Evolutionary conservation across 331 rosid species (phyloP), one percentile per base, ranked within the genome.

Genomic region (Pyracantha coccinea): DNA sequence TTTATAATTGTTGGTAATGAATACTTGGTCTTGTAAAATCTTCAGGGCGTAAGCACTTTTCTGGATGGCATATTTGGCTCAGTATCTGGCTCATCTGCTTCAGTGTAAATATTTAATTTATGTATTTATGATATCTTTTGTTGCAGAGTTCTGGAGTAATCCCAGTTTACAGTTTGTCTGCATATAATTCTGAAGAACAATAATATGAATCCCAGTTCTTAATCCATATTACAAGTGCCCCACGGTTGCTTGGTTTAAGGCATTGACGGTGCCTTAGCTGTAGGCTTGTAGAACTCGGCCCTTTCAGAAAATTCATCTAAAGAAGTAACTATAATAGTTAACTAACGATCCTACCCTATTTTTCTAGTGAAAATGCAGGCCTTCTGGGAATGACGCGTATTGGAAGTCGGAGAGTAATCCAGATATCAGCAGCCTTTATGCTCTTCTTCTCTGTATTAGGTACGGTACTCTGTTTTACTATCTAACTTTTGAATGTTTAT

Each of bases 361-460:
- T 76, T 69, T 75, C 31, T 54, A 94, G 99, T 68, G 95, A 92
- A 87, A 94, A 90, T 86, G 99, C 93, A 70, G 99, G 97, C 68
- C 91, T 94, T 25, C 79, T 88, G 84, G 96, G 93, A 62, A 82
- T 94, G 78, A 94, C 97, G 12, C 79, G 84, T 20, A 77, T 90
- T 75, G 97, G 97, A 83, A 94, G 99, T 27, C 86, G 99, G 54
- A 84, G 85, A 81, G 97, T 91, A 75, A 6, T 90, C 77, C 93
- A 92, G 83, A 84, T 92, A 67, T 62, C 99, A 44, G 97, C 97
- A 0, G 93, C 38, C 25, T 92, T 94, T 78, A 94, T 94, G 99
- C 8, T 94, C 54, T 88, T 92, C 91, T 94, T 94, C 89, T 82
- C 99, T 44, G 66, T 92, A 68, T 86, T 94, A 74, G 99, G 99